These are phyloP conservation scores for Ceratopteris richardii DNA, from an alignment of 75 land plant genomes.

Conservation along the genomic window DNA sequence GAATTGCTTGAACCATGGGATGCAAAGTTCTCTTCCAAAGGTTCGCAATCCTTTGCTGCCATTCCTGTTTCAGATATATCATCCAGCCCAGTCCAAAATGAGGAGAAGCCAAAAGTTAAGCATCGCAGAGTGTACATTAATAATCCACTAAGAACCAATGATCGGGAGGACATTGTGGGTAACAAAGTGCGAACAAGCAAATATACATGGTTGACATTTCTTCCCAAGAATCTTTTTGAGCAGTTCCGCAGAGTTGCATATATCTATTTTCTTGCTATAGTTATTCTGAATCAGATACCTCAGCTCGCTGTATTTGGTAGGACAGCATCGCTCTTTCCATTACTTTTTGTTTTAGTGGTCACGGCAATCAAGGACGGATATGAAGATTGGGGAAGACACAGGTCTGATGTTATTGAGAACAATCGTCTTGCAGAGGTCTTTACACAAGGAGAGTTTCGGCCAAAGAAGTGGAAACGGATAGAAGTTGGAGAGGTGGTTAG, in stretches of 20 bases:
- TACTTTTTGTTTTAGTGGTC: conserved; percentile 67
- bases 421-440: conserved; percentile 54
- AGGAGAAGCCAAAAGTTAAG: not conserved
- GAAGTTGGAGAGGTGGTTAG: conserved; percentile 87
- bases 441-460: conserved; percentile 38
- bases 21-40: not conserved
- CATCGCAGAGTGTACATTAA: conserved; percentile 61
- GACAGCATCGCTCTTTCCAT: conserved; percentile 60
- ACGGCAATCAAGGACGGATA: conserved; percentile 95
- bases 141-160: conserved; percentile 61
- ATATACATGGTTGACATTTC: conserved; percentile 65
- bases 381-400: conserved; percentile 84
- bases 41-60: not conserved
- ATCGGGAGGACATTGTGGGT: conserved; percentile 51
- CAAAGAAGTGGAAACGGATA: conserved; percentile 70
- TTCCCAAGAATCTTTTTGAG: conserved; percentile 89
- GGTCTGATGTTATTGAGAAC: conserved; percentile 75
- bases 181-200: conserved; percentile 74
- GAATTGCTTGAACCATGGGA: conserved; percentile 3
- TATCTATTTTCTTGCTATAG: conserved; percentile 87
- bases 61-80: not conserved
- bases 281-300: conserved; percentile 84
- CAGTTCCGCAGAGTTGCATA: conserved; percentile 97
- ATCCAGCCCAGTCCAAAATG: not conserved
- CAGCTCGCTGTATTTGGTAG: conserved; percentile 85